Base-by-base conservation (phyloP, 31 red algal species). In the Bonnemaisonia californica region DNA sequence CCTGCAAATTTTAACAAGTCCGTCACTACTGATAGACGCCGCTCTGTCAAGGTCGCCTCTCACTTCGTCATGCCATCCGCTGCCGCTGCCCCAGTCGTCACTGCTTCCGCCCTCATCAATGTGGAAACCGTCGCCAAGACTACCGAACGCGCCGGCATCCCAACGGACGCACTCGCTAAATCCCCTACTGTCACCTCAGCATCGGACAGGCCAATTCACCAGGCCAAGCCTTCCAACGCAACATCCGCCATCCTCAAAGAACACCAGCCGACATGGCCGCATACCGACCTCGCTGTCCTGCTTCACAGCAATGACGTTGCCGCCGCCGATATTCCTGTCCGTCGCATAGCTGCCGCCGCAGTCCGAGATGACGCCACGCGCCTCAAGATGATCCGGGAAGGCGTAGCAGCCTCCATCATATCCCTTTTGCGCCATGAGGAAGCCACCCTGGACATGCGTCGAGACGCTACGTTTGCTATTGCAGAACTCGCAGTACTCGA, bases 361-460 rank as follows among this genome's bases (percentile, higher is more conserved):
- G 29, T 57, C 4, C 74, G 75, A n/a, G 81, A 92, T 61, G 82
- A 85, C 69, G 81, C 81, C 27, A 71, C 74, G 5, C 71, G 82
- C 28, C 63, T 81, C 54, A 81, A 81, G 65, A 86, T 82, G 89
- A 79, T 86, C 23, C 60, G 74, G 3, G 89, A 85, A 45, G 89
- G 82, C 7, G 74, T 81, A 1, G 74, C 89, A 4, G 81, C 76
- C 12, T 71, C 89, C 23, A 32, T 82, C 21, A 57, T 86, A 8
- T 47, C 81, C 0, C 32, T 81, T 21, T 66, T 85, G 4, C 41
- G 60, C 3, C 61, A 62, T 21, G 83, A 81, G 28, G 75, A 76
- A 8, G 68, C 90, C n/a, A 86, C 90, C 4, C n/a, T 87, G n/a
- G 81, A 86, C 4, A 82, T 86, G 82, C 76, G 87, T 13, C 87